A percentile compares a stretch with the other conserved stretches of the same genome.
Conservation (phyloP, 345 rosid species). For the Euclidium syriacum region DNA sequence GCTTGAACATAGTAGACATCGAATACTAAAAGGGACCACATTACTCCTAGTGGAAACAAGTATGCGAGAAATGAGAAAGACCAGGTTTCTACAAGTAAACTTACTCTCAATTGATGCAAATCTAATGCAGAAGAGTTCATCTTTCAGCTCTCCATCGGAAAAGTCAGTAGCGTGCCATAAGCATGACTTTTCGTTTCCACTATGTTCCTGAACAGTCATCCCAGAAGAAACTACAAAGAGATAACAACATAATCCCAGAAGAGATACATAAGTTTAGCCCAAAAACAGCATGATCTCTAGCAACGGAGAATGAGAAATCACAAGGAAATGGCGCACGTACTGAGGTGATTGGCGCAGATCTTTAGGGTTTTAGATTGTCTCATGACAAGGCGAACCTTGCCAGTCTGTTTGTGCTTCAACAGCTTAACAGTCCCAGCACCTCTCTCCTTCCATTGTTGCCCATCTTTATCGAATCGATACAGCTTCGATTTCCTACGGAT, state of each 20-base stretch:
- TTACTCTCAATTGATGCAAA: slow-evolving; percentile 66
- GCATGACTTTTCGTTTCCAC: slow-evolving; percentile 70
- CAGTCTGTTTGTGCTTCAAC: slow-evolving; percentile 65
- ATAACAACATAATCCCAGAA: neutral
- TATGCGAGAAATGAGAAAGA: neutral
- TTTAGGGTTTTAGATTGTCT: slow-evolving; percentile 90
- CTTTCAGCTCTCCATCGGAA: slow-evolving; percentile 69
- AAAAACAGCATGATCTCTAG: neutral
- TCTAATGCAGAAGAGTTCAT: slow-evolving; percentile 75
- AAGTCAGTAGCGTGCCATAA: slow-evolving; percentile 66
- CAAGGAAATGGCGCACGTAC: slow-evolving; percentile 26
- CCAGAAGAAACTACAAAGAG: slow-evolving; percentile 38
- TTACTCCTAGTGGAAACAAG: neutral
- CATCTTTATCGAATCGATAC: slow-evolving; percentile 80
- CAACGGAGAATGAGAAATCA: neutral
- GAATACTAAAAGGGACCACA: neutral
- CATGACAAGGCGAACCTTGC: slow-evolving; percentile 82
- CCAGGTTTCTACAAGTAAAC: slow-evolving; percentile 2
- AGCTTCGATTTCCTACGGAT: slow-evolving; percentile 67
- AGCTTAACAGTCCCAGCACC: slow-evolving; percentile 86
- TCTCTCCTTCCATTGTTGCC: slow-evolving; percentile 86
- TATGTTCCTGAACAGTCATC: slow-evolving; percentile 60
- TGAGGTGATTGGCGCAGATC: slow-evolving; percentile 94
- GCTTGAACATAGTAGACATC: neutral
- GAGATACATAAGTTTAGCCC: neutral